Evolutionary conservation across 306 rosid species (phyloP), one percentile per base, ranked within the genome.

Genomic region (Quercus gilva): DNA sequence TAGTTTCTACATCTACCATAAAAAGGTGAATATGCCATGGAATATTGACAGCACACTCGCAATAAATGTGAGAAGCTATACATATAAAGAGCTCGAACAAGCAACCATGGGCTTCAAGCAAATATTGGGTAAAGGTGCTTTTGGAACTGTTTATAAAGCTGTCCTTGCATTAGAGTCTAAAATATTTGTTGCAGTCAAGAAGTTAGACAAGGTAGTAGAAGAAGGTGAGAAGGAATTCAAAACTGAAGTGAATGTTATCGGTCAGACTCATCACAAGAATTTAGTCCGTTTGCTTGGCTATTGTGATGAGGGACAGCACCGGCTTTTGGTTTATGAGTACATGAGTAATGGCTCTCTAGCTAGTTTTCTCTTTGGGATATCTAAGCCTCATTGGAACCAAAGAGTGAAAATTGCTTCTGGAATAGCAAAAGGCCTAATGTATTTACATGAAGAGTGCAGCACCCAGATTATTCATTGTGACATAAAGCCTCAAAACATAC

Each of bases 141-240:
- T 75, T 45, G 84, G 84, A 49, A 74, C 53, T 1, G 84, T 79
- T 0, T 79, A 84, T 69, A 83, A 83, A 79, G 86, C 33, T 0
- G 74, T 70, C 10, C 25, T 79, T 4, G 28, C 51, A 75, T 79
- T 65, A 37, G 19, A 68, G 8, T 33, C 83, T 0, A 74, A 68
- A 53, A 83, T 23, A 23, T 61, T 33, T 41, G 80, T 89, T 26
- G 92, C 91, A 25, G 86, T 89, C 4, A 87, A 89, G 37, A 77
- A 78, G 70, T 61, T 85, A 9, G 86, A 89, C 0, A 75, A 73
- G 41, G 19, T 67, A 25, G 74, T 81, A 5, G 55, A 69, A 29
- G 91, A 87, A 79, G 86, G 82, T 33, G 91, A 83, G 6, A 58
- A 58, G 14, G 88, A 84, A 60, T 84, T 81, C 64, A 82, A 79